Evolutionary conservation across 1,139 yeast species (phyloP).

Genomic region (Suhomyces chickasaworum): DNA sequence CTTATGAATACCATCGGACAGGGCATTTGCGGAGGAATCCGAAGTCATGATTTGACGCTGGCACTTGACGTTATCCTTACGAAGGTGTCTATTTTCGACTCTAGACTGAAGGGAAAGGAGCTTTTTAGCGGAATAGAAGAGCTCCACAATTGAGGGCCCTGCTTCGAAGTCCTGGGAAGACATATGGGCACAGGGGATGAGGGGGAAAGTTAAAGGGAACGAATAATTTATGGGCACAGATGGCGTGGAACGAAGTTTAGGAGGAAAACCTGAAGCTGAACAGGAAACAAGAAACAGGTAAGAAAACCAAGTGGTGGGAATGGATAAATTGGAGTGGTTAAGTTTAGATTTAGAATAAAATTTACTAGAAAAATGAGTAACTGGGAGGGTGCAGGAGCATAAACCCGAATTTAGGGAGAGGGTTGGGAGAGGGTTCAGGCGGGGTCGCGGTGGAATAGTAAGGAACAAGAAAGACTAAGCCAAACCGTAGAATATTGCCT

Average conservation of each 20-base stretch:
- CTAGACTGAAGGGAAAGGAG: slow-evolving; percentile 43
- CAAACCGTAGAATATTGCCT: too few species aligned
- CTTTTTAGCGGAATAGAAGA: slow-evolving; percentile 47
- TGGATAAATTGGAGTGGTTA: not conserved
- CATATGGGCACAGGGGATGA: slow-evolving; percentile 8
- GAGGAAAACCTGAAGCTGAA: not conserved
- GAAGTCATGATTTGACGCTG: slow-evolving; percentile 16
- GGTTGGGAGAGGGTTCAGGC: not conserved
- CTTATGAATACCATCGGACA: slow-evolving; percentile 8
- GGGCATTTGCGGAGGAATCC: slow-evolving; percentile 6
- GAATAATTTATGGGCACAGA: not conserved
- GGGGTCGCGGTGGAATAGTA: not conserved
- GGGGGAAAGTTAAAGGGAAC: not conserved
- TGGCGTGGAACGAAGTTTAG: not conserved
- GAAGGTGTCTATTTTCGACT: slow-evolving; percentile 43
- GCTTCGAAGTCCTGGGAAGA: slow-evolving; percentile 19
- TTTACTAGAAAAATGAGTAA: slow-evolving; percentile 2
- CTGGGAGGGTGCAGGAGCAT: not conserved
- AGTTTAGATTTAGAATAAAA: slow-evolving; percentile 1
- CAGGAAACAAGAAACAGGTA: not conserved
- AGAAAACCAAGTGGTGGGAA: not conserved
- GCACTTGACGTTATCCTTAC: slow-evolving; percentile 36
- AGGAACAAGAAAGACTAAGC: not conserved
- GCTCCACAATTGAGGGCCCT: slow-evolving; percentile 47
- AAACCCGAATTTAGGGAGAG: not conserved